Evolutionary conservation across 225 moss, liverwort and hornwort genomes (phyloP).

Genomic region (Bryoerythrophyllum caledonicum): DNA sequence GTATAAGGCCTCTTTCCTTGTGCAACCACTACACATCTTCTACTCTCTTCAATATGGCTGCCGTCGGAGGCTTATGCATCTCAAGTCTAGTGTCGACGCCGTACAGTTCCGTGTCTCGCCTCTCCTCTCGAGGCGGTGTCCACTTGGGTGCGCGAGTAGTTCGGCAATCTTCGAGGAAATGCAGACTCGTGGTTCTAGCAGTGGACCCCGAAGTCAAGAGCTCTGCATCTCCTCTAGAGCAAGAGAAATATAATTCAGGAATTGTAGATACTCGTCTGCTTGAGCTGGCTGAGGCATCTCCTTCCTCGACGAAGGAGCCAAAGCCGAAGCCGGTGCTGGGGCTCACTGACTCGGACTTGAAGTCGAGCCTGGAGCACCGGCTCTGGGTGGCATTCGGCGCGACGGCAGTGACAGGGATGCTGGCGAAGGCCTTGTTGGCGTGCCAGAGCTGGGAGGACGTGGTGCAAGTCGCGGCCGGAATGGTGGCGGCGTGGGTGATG

Average conservation of each 20-base stretch:
- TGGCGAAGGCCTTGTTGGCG: conserved; percentile 42
- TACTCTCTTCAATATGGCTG: too few relatives aligned
- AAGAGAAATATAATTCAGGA: not conserved
- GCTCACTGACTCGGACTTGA: conserved; percentile 46
- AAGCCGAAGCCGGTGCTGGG: conserved; percentile 33
- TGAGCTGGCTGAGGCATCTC: not conserved
- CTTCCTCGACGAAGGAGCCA: not conserved
- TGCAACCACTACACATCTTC: too few relatives aligned
- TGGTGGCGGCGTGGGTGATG: conserved; percentile 43
- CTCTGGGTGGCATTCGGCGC: conserved; percentile 59
- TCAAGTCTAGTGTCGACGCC: conserved; percentile 23
- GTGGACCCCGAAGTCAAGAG: conserved; percentile 22
- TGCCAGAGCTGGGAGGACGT: conserved; percentile 21
- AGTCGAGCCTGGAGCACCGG: conserved; percentile 63
- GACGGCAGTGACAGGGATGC: conserved; percentile 43
- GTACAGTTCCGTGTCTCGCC: conserved; percentile 10
- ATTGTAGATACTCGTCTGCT: conserved; percentile 6
- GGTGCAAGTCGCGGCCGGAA: conserved; percentile 24
- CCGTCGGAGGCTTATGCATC: conserved; percentile 25
- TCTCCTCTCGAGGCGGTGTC: conserved; percentile 8
- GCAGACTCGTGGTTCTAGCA: conserved; percentile 24
- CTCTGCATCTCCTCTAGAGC: not conserved
- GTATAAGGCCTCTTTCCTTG: too few relatives aligned
- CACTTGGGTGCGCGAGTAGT: not conserved
- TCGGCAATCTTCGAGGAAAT: conserved; percentile 3